Evolutionary conservation across 208 protist genomes (phyloP).

Genomic region (Trypanosoma conorhini): DNA sequence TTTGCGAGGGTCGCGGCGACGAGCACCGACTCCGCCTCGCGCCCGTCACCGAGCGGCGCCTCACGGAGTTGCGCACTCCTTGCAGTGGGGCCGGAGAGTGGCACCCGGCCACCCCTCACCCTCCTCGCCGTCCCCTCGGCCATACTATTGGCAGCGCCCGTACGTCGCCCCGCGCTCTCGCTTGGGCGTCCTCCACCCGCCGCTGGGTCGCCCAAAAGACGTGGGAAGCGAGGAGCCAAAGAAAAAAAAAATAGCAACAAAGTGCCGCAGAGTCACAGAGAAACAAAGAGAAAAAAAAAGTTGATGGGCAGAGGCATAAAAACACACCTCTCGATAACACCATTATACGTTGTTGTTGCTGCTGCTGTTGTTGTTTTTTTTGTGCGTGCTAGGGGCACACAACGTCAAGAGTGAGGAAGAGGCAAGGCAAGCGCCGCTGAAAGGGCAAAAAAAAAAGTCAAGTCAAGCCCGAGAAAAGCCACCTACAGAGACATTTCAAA

Average conservation of each 20-base stretch:
- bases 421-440: background rate
- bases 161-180: background rate
- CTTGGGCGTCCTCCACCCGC: background rate
- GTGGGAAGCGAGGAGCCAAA: background rate
- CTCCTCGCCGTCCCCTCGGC: background rate
- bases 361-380: no score
- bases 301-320: background rate
- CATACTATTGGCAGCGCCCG: background rate
- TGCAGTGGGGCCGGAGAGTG: background rate
- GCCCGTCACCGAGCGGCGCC: background rate
- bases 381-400: background rate
- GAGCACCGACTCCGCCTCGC: constrained; percentile 19
- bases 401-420: background rate
- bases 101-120: background rate
- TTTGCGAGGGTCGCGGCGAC: constrained; percentile 37
- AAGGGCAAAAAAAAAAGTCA: no score
- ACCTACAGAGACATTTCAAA: background rate
- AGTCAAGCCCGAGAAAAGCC: no score
- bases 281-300: background rate
- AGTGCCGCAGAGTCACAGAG: background rate
- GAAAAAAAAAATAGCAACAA: background rate
- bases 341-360: no score
- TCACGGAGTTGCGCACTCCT: background rate
- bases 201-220: background rate
- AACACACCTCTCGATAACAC: background rate